Base-by-base conservation (phyloP, 2,329 filamentous ascomycete genomes). In the Xylaria sp. region DNA sequence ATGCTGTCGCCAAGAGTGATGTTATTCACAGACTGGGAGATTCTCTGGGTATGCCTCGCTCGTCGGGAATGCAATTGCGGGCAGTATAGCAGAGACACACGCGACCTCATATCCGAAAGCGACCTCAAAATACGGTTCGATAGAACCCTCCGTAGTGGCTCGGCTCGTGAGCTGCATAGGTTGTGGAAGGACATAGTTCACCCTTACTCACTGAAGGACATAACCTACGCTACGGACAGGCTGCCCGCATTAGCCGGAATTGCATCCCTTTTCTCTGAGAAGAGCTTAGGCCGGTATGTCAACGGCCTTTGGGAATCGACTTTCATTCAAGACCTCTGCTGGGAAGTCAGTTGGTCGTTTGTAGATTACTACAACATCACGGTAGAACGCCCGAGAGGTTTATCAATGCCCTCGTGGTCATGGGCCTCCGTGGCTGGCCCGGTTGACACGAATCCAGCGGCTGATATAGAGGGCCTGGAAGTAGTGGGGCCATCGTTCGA, bases 11-110 rank as follows among this genome's bases (percentile, higher is more conserved):
- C 71, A 6, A 67, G 73, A 48, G 70, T 74, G 2, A 28, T 73
- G 13, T 64, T 67, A 12, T 74, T 74, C 51, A 74, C 73, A 1
- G 54, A 65, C 3, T 73, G 68, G 72, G 72, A 73, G 41, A 70
- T 69, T 36, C 69, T 72, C 9, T 72, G 67, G 70, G 62, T 72
- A 13, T 74, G 72, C 20, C 58, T 60, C n/a, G 56, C 56, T 10
- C 64, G 59, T 5, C 48, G 56, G 8, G 49, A 63, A 1, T 73
- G 73, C 20, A 73, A 69, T 20, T 74, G 72, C 39, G 72, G 70
- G 20, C 41, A 67, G 57, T 71, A 62, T 31, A 70, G 55, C 43
- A 63, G 71, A 54, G 33, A 65, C 36, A 71, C 60, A 25, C 68
- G 67, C 20, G 64, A 66, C 12, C 31, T 74, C 13, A 59, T 68